A percentile compares a stretch with the other conserved stretches of the same genome.
These are phyloP conservation scores for Brassica napus DNA, from an alignment of 345 rosid species.

Conservation along the genomic window Da-Ae NC_063447.1:62191501-62192000, in stretches of 20 bases:
- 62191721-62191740: slow-evolving; percentile 93
- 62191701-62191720: slow-evolving; percentile 94
- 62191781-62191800: not conserved
- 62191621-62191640: not conserved
- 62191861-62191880: not conserved
- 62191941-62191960: slow-evolving; percentile 14
- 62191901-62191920: not conserved
- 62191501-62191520: no score
- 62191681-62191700: slow-evolving; percentile 43
- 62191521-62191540: no score
- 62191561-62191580: slow-evolving; percentile 1
- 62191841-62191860: not conserved
- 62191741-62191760: slow-evolving; percentile 85
- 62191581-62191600: slow-evolving; percentile 72
- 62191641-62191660: not conserved
- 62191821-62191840: slow-evolving; percentile 15
- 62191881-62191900: not conserved
- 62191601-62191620: slow-evolving; percentile 50
- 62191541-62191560: no score
- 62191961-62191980: slow-evolving; percentile 15
- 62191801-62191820: slow-evolving; percentile 28
- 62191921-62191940: slow-evolving; percentile 28
- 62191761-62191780: slow-evolving; percentile 58
- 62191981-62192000: not conserved
- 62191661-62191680: not conserved